phyloP scores from a whole-genome alignment of 2,329 filamentous ascomycete genomes.

The Pseudonectria buxi region DNA sequence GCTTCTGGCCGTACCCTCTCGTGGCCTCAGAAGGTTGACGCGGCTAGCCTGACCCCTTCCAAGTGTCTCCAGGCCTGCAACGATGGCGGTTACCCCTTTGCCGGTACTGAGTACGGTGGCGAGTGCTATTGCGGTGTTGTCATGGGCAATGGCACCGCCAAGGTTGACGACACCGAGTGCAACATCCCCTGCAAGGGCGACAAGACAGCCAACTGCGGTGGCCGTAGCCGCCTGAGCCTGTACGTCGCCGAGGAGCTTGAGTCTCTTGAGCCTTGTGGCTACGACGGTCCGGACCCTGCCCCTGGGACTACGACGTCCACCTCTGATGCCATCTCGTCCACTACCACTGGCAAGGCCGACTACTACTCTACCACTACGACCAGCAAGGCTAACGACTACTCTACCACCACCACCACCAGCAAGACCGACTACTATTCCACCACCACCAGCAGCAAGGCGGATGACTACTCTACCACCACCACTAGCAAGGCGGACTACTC shows the following conservation, averaged over 20 bases:
- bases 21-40: conserved; percentile 34
- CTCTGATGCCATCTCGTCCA: neutral
- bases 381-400: conserved; percentile 6
- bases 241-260: conserved; percentile 43
- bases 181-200: conserved; percentile 47
- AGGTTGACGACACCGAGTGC: conserved; percentile 36
- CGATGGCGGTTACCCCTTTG: conserved; percentile 38
- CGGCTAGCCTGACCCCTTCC: conserved; percentile 33
- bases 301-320: conserved; percentile 6
- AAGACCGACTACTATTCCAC: neutral
- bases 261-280: conserved; percentile 44
- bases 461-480: conserved; percentile 3
- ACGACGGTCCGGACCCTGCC: conserved; percentile 4
- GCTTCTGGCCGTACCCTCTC: conserved; percentile 37
- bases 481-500: conserved; percentile 14
- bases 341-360: neutral
- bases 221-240: conserved; percentile 34
- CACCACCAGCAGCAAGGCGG: conserved; percentile 19
- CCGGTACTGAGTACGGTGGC: conserved; percentile 41
- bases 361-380: conserved; percentile 7
- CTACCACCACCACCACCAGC: conserved; percentile 5
- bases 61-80: conserved; percentile 38
- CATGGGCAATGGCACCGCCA: conserved; percentile 39
- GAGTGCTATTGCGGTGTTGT: conserved; percentile 48
- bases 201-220: conserved; percentile 35